These are phyloP conservation scores for Saccharomyces hybrid DNA, from an alignment of 1,139 yeast species.

Conservation along the genomic window DNA sequence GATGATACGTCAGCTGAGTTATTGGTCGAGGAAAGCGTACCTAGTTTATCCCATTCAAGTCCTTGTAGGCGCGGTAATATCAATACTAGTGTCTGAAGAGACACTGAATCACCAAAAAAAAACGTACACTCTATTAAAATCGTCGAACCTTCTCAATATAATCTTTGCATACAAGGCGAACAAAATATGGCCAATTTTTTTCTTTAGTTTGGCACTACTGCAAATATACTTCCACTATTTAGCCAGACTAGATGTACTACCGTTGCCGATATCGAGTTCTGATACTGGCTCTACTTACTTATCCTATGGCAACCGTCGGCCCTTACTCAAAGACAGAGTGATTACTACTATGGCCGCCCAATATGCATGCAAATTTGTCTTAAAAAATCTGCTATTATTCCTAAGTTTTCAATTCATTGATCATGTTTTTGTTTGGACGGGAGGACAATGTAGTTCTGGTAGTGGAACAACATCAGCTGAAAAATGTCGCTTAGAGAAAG, in stretches of 20 bases:
- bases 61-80: constrained; percentile 16
- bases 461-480: constrained; percentile 21
- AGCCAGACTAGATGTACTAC: background rate
- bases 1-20: background rate
- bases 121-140: constrained; percentile 20
- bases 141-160: constrained; percentile 30
- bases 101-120: constrained; percentile 15
- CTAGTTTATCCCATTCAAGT: constrained; percentile 19
- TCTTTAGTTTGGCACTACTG: constrained; percentile 14
- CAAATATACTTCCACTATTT: constrained; percentile 10
- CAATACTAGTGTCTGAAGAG: constrained; percentile 14
- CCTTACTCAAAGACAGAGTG: background rate
- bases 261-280: background rate
- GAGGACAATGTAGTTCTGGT: constrained; percentile 31
- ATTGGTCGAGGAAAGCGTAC: constrained; percentile 7
- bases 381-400: constrained; percentile 23
- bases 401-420: constrained; percentile 31
- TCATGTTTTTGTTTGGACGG: constrained; percentile 31
- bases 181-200: constrained; percentile 28
- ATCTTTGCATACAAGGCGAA: constrained; percentile 36
- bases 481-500: constrained; percentile 25
- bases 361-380: constrained; percentile 21
- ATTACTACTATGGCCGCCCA: constrained; percentile 12
- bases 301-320: background rate
- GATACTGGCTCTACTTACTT: background rate